These are phyloP conservation scores for Myriosclerotinia duriaeana DNA, from an alignment of 2,329 filamentous ascomycete genomes.

Conservation along the genomic window DNA sequence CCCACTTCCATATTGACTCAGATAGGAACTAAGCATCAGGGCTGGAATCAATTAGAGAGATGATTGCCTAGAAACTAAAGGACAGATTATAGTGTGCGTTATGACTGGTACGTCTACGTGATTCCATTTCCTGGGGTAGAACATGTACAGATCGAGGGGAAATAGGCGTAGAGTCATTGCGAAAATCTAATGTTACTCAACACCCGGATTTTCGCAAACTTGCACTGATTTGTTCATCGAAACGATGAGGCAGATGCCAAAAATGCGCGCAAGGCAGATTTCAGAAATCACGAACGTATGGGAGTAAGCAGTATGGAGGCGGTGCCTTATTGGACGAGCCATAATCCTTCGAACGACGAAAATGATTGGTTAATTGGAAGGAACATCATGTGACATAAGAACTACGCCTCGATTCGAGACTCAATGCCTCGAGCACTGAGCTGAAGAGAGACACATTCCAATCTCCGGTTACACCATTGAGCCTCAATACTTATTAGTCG, in stretches of 20 bases:
- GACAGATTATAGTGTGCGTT: slow-evolving; percentile 8
- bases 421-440: background rate
- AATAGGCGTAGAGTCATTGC: slow-evolving; percentile 21
- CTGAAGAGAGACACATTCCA: background rate
- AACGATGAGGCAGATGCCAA: slow-evolving; percentile 7
- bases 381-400: slow-evolving; percentile 6
- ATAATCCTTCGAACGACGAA: background rate
- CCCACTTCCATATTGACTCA: slow-evolving; percentile 6
- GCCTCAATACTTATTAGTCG: background rate
- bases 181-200: slow-evolving; percentile 6
- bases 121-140: background rate
- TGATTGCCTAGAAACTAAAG: slow-evolving; percentile 18
- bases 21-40: background rate
- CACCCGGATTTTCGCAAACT: background rate
- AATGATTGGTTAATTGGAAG: background rate
- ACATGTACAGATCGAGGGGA: slow-evolving; percentile 8
- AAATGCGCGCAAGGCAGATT: slow-evolving; percentile 11
- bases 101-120: slow-evolving; percentile 6
- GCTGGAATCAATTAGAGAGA: background rate
- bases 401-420: slow-evolving; percentile 13
- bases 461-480: background rate
- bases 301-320: slow-evolving; percentile 1
- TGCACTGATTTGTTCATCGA: background rate
- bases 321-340: slow-evolving; percentile 8
- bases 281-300: background rate